Base-by-base conservation (phyloP, 1,284 basidiomycete species). In the Phellopilus nigrolimitatus region DNA sequence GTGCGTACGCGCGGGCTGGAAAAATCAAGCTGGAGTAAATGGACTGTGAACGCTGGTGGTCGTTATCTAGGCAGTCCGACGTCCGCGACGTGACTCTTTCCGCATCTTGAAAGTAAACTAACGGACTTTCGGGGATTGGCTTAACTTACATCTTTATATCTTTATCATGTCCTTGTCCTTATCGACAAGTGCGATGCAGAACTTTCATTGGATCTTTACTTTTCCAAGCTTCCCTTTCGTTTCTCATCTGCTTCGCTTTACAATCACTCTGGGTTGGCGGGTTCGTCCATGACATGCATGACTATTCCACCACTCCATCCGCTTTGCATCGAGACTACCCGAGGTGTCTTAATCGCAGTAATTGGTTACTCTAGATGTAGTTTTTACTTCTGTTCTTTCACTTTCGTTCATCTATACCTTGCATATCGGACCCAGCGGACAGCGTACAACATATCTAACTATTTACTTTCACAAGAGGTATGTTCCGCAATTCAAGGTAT, bases 131-230 rank as follows among this genome's bases (percentile, higher is more conserved):
- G 24, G 37, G 45, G 45, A 47, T 37, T 33, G 7, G 49, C 40
- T 33, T 50, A 43, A 43, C 41, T 50, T 50, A 50, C 49, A 39
- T 43, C 19, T 36, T n/a, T 43, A 50, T 51, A 51, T 51, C 36
- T 28, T 51, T 51, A 51, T 51, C 42, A 50, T 50, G 39, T 38
- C 47, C 4, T 37, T 22, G 19, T 27, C 36, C n/a, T 33, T 33
- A 9, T 33, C 31, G 31, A 12, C 36, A 21, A 38, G 19, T 41
- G 24, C 24, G 21, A 21, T 41, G 39, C 34, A n/a, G 33, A 36
- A 33, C 31, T 24, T 21, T 38, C 24, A 21, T 47, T 33, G 31
- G 31, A 33, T 31, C 25, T 30, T 44, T 38, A 12, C 21, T 22
- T 37, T 37, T n/a, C 31, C 10, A 33, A n/a, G 10, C n/a, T 33